Percentiles rank a stretch among this genome's conserved stretches.
These are phyloP conservation scores for Coelastrella sp. DNA, from an alignment of 139 green algal genomes.

Conservation along the genomic window DNA sequence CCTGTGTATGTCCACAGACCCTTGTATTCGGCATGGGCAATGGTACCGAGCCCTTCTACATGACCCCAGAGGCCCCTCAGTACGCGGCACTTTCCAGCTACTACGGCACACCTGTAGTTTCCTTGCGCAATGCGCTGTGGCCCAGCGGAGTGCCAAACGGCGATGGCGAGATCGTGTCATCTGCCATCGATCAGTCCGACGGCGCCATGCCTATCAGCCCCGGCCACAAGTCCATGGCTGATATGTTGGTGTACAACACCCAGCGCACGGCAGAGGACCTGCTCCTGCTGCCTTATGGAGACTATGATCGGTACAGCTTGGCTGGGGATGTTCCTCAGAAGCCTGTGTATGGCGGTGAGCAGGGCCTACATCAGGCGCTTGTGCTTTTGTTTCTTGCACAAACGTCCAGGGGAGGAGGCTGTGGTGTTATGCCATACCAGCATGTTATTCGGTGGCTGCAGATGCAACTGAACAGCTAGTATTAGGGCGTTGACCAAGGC, in stretches of 20 bases:
- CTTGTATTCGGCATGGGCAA: slow-evolving; percentile 45
- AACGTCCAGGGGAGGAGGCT: no score
- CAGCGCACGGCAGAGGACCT: slow-evolving; percentile 47
- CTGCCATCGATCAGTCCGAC: not conserved
- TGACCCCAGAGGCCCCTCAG: slow-evolving; percentile 48
- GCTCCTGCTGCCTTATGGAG: slow-evolving; percentile 42
- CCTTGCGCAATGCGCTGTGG: slow-evolving; percentile 52
- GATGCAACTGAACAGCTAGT: no score
- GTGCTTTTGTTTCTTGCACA: no score
- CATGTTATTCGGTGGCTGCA: no score
- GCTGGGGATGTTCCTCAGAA: slow-evolving; percentile 12
- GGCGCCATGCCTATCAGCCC: slow-evolving; percentile 17
- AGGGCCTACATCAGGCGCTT: no score
- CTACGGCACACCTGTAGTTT: slow-evolving; percentile 35
- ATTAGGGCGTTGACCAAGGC: no score
- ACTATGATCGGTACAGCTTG: slow-evolving; percentile 26
- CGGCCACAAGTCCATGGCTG: slow-evolving; percentile 35
- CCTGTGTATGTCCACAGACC: slow-evolving; percentile 27
- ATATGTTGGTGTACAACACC: slow-evolving; percentile 39
- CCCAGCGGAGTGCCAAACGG: not conserved
- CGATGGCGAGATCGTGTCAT: not conserved
- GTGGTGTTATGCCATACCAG: no score
- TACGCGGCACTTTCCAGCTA: slow-evolving; percentile 43
- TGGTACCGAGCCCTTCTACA: slow-evolving; percentile 41
- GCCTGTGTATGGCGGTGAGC: slow-evolving; percentile 31